Evolutionary conservation across 2,329 filamentous ascomycete genomes (phyloP).

Genomic region (Lachnellula suecica): DNA sequence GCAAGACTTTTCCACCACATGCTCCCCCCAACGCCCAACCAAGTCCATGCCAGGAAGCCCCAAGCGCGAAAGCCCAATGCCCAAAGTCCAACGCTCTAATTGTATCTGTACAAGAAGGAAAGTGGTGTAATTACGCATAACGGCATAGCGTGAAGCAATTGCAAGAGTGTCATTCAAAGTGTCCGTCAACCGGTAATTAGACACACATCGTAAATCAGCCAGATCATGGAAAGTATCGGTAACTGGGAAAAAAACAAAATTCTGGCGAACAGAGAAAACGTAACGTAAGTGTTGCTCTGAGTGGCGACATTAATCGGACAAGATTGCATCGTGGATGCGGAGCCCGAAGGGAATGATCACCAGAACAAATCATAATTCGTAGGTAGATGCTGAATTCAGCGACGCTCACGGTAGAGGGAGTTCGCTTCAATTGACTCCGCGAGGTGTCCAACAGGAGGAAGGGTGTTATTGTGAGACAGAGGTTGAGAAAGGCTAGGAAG

Average conservation of each 20-base stretch:
- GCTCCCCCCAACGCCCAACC: not conserved
- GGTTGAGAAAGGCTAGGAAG: conserved; percentile 20
- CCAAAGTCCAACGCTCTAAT: not conserved
- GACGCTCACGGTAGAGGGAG: not conserved
- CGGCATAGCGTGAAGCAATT: no score
- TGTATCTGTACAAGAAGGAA: not conserved
- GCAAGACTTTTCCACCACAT: not conserved
- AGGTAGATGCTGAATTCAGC: not conserved
- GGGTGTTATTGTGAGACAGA: not conserved
- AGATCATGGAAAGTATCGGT: no score
- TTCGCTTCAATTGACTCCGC: not conserved
- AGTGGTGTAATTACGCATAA: no score
- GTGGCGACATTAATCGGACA: not conserved
- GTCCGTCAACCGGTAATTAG: no score
- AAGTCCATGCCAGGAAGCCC: not conserved
- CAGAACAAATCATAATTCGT: not conserved
- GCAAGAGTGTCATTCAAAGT: no score
- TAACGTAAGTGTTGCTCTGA: not conserved
- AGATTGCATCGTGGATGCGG: no score
- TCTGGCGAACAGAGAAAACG: no score
- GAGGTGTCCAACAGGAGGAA: conserved; percentile 6
- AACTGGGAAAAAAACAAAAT: not conserved
- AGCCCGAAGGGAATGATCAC: no score
- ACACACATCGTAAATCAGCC: no score
- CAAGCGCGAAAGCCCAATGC: no score